Evolutionary conservation across 306 rosid species (phyloP), one percentile per base, ranked within the genome.

Genomic region (Medicago arabica): DNA sequence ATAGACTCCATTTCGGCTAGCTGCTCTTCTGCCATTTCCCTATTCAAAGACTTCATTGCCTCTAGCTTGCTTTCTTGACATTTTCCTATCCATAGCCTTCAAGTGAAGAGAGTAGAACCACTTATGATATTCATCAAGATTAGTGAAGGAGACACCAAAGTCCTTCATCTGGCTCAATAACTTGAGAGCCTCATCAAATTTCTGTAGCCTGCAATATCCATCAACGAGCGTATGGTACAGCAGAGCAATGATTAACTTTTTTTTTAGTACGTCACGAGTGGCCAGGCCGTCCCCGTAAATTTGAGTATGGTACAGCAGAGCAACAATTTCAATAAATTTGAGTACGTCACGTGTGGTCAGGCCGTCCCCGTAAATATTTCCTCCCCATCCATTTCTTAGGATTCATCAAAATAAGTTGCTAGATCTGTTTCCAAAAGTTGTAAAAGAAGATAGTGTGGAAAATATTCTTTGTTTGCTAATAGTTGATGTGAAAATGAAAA

Each of bases 111-210:
- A 55, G 31, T 9, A 14, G 62, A 55, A 3, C 14, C 4, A 55
- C 15, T 55, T 19, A 31, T 18, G 31, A 55, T 55, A 55, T 55
- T 55, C 31, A 55, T 55, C 62, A 55, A 55, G 7, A 4, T 19
- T 55, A 31, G 13, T 8, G 34, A 8, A 0, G 2, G 7, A 8
- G 34, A 55, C 34, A 55, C 62, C 31, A 9, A 55, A 18, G 4
- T 55, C 62, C 31, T 55, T 55, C 61, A 55, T 55, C 61, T 55
- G 7, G 9, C 14, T 55, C 61, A 55, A 55, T 18, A 55, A 55
- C 61, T 18, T 19, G 61, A 18, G 31, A 55, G 61, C 61, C 2
- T 19, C 2, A 3, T 55, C 23, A 51, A 16, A 51, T 2, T 51
- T 16, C 3, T 2, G 23, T 5, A n/a, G 21, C 57, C 4, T 7